Conservation (phyloP, 345 rosid genomes). For the Bruguiera parviflora region DNA sequence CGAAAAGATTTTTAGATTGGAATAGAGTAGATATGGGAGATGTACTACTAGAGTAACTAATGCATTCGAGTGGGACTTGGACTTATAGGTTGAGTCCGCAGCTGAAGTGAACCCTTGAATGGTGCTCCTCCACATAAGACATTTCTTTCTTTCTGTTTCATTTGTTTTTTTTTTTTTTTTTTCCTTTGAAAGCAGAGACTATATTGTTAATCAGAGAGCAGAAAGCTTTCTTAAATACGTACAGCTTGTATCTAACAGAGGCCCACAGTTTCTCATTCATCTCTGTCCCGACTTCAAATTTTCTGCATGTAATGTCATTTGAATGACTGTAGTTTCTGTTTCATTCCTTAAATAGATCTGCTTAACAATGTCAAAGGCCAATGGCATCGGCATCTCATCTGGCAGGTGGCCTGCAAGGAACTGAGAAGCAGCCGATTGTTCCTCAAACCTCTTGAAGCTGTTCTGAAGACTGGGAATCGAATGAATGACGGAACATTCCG, state of each 20-base stretch:
- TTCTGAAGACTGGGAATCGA: conserved; percentile 96
- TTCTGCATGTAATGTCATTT: not conserved
- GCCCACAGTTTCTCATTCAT: not conserved
- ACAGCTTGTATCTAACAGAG: not conserved
- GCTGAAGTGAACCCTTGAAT: too few relatives aligned
- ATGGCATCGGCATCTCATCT: not conserved
- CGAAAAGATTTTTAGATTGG: too few relatives aligned
- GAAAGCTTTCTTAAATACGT: not conserved
- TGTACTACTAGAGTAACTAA: too few relatives aligned
- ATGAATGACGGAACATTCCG: conserved; percentile 98
- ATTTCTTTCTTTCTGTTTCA: not conserved
- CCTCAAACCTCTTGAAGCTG: conserved; percentile 95
- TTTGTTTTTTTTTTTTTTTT: not conserved
- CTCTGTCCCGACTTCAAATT: not conserved
- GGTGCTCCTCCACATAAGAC: too few relatives aligned
- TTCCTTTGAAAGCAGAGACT: not conserved
- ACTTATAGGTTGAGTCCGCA: too few relatives aligned
- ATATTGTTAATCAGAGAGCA: not conserved
- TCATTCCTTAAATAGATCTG: not conserved
- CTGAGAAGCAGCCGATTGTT: conserved; percentile 76
- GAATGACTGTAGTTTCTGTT: not conserved
- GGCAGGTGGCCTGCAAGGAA: conserved; percentile 86
- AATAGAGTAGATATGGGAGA: too few relatives aligned
- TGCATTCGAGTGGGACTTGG: too few relatives aligned
- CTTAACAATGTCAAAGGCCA: not conserved